Base-by-base conservation (phyloP, 768 basidiomycete genomes). In the Phanerodontia chrysosporium region DNA sequence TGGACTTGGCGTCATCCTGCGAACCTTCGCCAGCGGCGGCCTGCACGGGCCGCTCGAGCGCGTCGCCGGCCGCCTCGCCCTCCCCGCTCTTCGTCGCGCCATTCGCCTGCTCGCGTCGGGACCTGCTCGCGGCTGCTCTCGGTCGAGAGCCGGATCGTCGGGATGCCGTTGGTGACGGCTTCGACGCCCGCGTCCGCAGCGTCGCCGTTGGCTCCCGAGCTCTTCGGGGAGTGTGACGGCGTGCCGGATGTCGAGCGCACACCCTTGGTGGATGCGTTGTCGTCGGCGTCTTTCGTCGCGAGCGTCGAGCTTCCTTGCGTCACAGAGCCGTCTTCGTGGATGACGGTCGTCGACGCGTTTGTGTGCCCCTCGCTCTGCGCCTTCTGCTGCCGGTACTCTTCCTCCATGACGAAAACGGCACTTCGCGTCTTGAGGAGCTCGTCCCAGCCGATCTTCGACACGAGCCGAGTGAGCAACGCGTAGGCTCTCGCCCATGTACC, bases 401-500 rank as follows among this genome's bases (percentile, higher is more conserved):
- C 96, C 71, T 98, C 97, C 97, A 99, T 99, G 42, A 99, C 97
- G 73, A 99, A 98, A 14, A 99, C 97, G 36, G 79, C 75, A 72
- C 92, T 94, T 81, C 97, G 87, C 14, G 92, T 90, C 77, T 95
- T 95, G 57, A 99, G 80, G 2, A 98, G 83, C 76, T 98, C 97
- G 74, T 99, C 97, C 97, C 97, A 99, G 0, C 97, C 97, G 64
- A 99, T 95, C 63, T 93, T 88, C 0, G 90, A 85, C 29, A 98
- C 97, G 24, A 99, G 86, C 0, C 88, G 84, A 14, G 95, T 90
- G 24, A 99, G 83, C 14, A 99, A 83, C 0, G 87, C 78, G 66
- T 99, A 99, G 0, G 97, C 97, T 57, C 93, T 83, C 5, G 95
- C 90, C 86, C 96, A 99, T 0, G 97, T 98, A 12, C 97, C 97